Percentiles rank a stretch among this genome's conserved stretches.
Evolutionary conservation across 805 yeast genomes (phyloP).

Genomic region (Sugiyamaella boreocaroliniensis): DNA sequence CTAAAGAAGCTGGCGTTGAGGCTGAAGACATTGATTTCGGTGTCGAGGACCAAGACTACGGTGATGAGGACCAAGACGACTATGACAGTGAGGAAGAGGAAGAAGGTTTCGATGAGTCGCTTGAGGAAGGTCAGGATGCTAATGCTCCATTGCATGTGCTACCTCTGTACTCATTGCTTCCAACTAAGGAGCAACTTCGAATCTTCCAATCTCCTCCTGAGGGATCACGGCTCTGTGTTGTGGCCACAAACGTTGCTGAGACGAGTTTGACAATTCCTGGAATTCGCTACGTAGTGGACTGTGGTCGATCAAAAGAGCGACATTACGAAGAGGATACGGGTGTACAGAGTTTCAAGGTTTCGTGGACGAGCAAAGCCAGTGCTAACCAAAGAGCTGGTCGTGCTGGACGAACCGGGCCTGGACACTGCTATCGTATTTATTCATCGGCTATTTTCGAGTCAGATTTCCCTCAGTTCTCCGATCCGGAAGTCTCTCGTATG

Average conservation of each 20-base stretch:
- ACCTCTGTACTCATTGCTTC: conserved; percentile 85
- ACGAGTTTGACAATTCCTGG: conserved; percentile 96
- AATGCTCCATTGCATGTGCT: conserved; percentile 78
- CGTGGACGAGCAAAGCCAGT: conserved; percentile 92
- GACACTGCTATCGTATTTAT: conserved; percentile 86
- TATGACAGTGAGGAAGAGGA: conserved; percentile 43
- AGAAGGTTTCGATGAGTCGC: conserved; percentile 46
- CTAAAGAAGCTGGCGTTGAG: conserved; percentile 65
- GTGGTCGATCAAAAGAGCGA: conserved; percentile 90
- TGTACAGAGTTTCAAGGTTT: conserved; percentile 85
- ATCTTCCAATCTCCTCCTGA: conserved; percentile 81
- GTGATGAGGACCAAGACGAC: conserved; percentile 35
- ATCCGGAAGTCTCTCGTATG: conserved; percentile 89
- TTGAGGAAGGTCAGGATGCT: conserved; percentile 66
- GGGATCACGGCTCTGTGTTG: conserved; percentile 81
- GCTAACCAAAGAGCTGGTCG: conserved; percentile 94
- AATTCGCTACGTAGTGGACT: conserved; percentile 86
- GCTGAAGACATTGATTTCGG: conserved; percentile 76
- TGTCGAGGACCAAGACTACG: conserved; percentile 29
- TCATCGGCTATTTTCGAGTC: conserved; percentile 92
- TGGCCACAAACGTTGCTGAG: conserved; percentile 97
- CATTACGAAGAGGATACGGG: conserved; percentile 75
- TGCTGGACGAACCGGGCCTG: conserved; percentile 99
- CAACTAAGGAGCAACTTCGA: conserved; percentile 92
- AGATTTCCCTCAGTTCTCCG: conserved; percentile 73